Conservation (phyloP, 1,284 basidiomycete species). For the Ustilago loliicola region DNA sequence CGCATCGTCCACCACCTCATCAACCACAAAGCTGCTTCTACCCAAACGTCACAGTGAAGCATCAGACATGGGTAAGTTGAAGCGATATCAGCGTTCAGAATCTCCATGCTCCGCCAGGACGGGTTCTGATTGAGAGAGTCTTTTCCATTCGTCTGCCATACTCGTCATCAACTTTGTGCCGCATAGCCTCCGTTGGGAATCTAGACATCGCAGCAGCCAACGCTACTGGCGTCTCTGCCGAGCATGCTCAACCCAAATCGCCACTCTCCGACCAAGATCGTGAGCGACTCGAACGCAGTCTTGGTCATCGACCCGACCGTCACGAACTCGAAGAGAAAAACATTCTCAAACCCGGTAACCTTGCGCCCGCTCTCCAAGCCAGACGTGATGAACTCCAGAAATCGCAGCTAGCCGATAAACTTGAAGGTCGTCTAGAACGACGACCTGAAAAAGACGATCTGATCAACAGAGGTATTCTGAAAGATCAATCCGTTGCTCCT, state of each 20-base stretch:
- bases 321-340: conserved; percentile 74
- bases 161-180: not conserved
- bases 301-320: conserved; percentile 76
- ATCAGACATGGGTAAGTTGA: no score
- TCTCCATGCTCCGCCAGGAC: no score
- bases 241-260: conserved; percentile 13
- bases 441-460: conserved; percentile 59
- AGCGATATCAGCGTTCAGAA: no score
- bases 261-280: conserved; percentile 33
- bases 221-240: conserved; percentile 9
- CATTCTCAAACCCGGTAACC: conserved; percentile 44
- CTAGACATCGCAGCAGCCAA: conserved; percentile 37
- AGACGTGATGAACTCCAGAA: conserved; percentile 56
- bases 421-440: conserved; percentile 55
- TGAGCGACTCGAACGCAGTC: conserved; percentile 75
- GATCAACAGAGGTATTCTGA: conserved; percentile 55
- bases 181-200: conserved; percentile 15
- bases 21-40: no score
- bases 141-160: not conserved
- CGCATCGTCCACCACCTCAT: no score
- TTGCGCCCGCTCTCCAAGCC: conserved; percentile 60
- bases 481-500: conserved; percentile 80
- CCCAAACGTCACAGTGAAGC: no score
- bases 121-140: not conserved
- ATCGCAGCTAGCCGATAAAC: conserved; percentile 52